phyloP scores from a whole-genome alignment of 2,329 filamentous ascomycete species.

The Fusarium sp. region DNA sequence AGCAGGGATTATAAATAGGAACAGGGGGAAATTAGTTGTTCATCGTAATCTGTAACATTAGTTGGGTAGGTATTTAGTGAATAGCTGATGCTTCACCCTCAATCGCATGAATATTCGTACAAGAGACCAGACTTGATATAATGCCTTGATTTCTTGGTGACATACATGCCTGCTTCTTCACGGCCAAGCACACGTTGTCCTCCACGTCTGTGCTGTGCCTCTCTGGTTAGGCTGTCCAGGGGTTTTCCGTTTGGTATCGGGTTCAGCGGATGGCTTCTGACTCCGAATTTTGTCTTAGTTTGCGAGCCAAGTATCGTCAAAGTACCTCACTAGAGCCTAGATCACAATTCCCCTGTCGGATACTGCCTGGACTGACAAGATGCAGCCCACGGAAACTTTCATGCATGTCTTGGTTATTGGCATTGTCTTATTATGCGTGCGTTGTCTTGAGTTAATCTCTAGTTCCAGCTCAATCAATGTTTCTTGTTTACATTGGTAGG shows the following conservation, averaged over 20 bases:
- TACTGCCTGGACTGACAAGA: not conserved
- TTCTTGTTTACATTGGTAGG: not conserved
- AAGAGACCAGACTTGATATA: not conserved
- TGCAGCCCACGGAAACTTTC: constrained; percentile 23
- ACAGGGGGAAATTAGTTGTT: constrained; percentile 31
- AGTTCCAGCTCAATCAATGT: not conserved
- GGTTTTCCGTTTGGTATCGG: constrained; percentile 22
- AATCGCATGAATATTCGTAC: not conserved
- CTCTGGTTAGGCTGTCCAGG: constrained; percentile 17
- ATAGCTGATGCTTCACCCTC: not conserved
- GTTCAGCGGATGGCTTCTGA: constrained; percentile 20
- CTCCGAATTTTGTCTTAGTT: constrained; percentile 11
- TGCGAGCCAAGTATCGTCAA: constrained; percentile 21
- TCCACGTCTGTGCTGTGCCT: constrained; percentile 24
- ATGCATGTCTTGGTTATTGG: constrained; percentile 23
- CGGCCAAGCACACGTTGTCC: constrained; percentile 1
- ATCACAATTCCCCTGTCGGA: constrained; percentile 6
- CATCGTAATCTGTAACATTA: constrained; percentile 27
- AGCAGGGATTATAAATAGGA: constrained; percentile 19
- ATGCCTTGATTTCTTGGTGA: constrained; percentile 3
- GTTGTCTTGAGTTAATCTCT: not conserved
- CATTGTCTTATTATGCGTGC: constrained; percentile 9
- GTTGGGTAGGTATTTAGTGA: not conserved
- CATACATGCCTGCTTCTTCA: constrained; percentile 5
- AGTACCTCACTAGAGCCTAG: constrained; percentile 19